These are phyloP conservation scores for Clonostachys rosea DNA, from an alignment of 2,329 filamentous ascomycete species.

Conservation along the genomic window DNA sequence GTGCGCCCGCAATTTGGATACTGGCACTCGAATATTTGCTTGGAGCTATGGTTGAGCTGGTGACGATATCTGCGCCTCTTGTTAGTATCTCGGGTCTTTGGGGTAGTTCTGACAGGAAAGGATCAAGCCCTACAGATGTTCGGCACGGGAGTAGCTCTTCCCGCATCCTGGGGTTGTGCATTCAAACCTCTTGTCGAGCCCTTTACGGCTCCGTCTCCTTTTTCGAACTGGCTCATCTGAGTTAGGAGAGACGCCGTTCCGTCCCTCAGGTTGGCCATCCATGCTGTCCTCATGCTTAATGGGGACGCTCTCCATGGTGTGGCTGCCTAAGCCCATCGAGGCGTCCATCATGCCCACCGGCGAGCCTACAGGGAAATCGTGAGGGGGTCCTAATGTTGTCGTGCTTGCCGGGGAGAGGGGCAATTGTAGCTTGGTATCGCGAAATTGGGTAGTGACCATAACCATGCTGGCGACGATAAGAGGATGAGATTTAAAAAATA, in stretches of 20 bases:
- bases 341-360: no score
- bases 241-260: conserved; percentile 42
- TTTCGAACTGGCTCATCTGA: conserved; percentile 53
- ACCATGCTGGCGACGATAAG: no score
- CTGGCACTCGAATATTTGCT: conserved; percentile 91
- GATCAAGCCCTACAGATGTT: conserved; percentile 70
- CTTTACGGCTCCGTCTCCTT: conserved; percentile 69
- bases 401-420: no score
- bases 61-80: conserved; percentile 63
- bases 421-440: no score
- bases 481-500: no score
- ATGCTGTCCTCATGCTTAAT: no score
- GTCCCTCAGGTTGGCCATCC: not conserved
- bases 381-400: no score
- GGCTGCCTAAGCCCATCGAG: no score
- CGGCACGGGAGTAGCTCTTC: conserved; percentile 93
- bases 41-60: conserved; percentile 92
- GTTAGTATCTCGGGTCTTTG: conserved; percentile 13
- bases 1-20: conserved; percentile 85
- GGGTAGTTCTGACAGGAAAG: not conserved
- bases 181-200: conserved; percentile 75
- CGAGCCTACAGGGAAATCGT: no score
- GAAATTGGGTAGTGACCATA: no score
- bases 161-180: conserved; percentile 85
- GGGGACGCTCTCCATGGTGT: no score